Evolutionary conservation across 345 rosid species (phyloP), one percentile per base, ranked within the genome.

Genomic region (Euclidium syriacum): DNA sequence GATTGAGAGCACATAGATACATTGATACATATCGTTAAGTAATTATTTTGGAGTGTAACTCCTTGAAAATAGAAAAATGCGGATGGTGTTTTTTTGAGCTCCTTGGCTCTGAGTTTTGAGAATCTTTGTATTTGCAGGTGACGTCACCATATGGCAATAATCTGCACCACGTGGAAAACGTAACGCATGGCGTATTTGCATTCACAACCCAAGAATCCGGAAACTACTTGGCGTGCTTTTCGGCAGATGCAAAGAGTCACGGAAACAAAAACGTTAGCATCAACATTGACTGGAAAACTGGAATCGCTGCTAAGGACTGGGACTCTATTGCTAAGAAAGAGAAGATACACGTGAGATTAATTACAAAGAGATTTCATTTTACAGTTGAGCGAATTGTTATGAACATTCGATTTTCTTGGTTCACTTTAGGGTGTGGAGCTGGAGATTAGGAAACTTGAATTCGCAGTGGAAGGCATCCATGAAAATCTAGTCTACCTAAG

Each of bases 301-400:
- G 99, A 39, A 79, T 94, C 25, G 85, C 91, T n/a, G 90, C 99
- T 5, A 90, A 87, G 76, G 96, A 94, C 75, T 94, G 99, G 99
- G 95, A 75, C 2, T 81, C 99, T 23, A 84, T 94, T 51, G 99
- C 95, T 2, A 90, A 65, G 72, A 94, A 83, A 66, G 96, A 94
- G 69, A 87, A 90, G 78, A 84, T 94, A 33, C 85, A 90, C 86
- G 96, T 75, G 34, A 75, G 82, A 43, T 52, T 35, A 7, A 43
- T 52, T 35, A 7, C 7, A 1, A 10, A 8, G 17, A 10, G 15
- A 10, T 38, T 4, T 29, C 20, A 10, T 38, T 4, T 29, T 29
- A 19, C 32, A 27, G 33, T 30, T 52, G 3, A 52, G 15, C 17
- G 39, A 50, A 3, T 38, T 2, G 39, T 49, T 49, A 48, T 27